A percentile compares a stretch with the other conserved stretches of the same genome.
Conservation (phyloP, 78 protist genomes). For the Anaeramoeba flamelloides region DNA sequence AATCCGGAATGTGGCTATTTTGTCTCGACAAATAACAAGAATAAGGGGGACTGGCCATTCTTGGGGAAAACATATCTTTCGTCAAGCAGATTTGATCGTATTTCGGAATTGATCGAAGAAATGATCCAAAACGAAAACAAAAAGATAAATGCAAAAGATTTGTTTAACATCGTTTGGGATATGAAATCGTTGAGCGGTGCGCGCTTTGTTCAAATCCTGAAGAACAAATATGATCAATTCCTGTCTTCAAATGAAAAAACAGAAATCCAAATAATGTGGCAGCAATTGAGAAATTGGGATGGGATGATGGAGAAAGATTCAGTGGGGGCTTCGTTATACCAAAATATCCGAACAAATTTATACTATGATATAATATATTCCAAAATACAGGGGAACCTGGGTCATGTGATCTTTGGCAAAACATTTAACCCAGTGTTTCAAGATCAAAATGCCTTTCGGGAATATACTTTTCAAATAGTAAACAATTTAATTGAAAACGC, state of each 20-base stretch:
- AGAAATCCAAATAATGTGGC: background rate
- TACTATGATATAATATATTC: no score
- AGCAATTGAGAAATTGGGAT: background rate
- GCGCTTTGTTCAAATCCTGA: background rate
- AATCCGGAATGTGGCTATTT: background rate
- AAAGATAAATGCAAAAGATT: background rate
- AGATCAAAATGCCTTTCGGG: background rate
- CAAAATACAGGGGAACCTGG: background rate
- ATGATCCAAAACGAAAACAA: background rate
- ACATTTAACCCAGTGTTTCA: background rate
- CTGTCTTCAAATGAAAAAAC: background rate
- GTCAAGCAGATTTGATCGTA: background rate
- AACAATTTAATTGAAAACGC: background rate
- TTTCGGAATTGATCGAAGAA: background rate
- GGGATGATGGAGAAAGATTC: background rate
- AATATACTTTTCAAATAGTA: background rate
- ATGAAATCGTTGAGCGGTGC: background rate
- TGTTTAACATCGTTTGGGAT: background rate
- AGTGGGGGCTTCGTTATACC: background rate
- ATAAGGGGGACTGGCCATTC: background rate
- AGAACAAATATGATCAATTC: background rate
- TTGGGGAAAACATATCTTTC: background rate
- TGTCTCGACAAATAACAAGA: background rate
- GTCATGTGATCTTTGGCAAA: background rate
- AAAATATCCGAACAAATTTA: background rate